Evolutionary conservation across 345 rosid genomes (phyloP), one percentile per base, ranked within the genome.

Genomic region (Eutrema japonicum): DNA sequence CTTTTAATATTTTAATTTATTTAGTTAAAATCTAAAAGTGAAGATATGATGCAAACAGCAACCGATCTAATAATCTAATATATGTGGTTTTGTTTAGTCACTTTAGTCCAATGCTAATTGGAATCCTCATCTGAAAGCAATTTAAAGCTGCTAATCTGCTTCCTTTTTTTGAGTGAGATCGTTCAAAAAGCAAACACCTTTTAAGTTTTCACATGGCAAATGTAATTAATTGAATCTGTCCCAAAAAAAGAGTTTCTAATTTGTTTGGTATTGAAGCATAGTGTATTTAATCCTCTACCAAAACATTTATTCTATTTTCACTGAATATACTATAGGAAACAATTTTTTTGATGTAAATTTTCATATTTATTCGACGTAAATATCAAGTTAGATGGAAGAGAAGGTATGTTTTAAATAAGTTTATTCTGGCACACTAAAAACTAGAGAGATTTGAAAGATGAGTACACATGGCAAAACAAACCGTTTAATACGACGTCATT

Each of bases 91-190:
- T 8, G 42, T 33, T 43, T 22, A 42, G 49, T 33, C 8, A 5
- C 42, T 18, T 62, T 47, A 65, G 9, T 58, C 10, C 5, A 30
- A 55, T 6, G 12, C 26, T 62, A 53, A 66, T 66, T 33, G 13
- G 68, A 74, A 32, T 67, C 47, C 33, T 46, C 54, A 62, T 10
- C 16, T 26, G 13, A 67, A 69, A 68, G 74, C 70, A 53, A 57
- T 42, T 41, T 35, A 75, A 75, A 75, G 79, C 79, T 75, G 69
- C 33, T 40, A 41, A 67, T 35, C 40, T 66, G 61, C 29, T 38
- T 66, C 51, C 41, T 6, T 49, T 60, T 13, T 48, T 9, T 6
- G 30, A 49, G 45, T 41, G 47, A 57, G 53, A 32, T 60, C 18
- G 22, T 33, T 32, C 73, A 51, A 67, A 67, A 59, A 67, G 78